Base-by-base conservation (phyloP, 768 basidiomycete genomes). In the Auriscalpium microsporum region DNA sequence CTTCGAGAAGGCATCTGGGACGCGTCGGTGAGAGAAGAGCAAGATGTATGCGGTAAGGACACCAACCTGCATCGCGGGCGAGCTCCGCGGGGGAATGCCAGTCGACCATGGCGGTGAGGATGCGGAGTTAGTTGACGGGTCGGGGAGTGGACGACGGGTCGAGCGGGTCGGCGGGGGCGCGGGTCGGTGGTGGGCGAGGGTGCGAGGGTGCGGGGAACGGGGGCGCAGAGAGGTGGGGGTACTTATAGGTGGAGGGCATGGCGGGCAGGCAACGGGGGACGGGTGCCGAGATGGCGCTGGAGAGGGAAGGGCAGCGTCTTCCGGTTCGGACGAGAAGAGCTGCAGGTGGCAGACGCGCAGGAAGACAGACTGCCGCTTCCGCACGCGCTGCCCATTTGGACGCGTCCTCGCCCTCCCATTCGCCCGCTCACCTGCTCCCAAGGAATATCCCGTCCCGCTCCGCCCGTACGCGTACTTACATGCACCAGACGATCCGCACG, bases 21-120 rank as follows among this genome's bases (percentile, higher is more conserved):
- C 47, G 45, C 47, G 36, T 58, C 9, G 45, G 53, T 7, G 50
- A 14, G 47, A n/a, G 19, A n/a, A 23, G 3, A n/a, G 48, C 47
- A 36, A 9, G 42, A 56, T 23, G 21, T 17, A 54, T 23, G 33
- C 49, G 28, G 38, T 16, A 36, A 19, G n/a, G 14, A n/a, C 9
- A 58, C 74, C 45, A 48, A 75, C 75, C 58, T 10, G 65, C 58
- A 56, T 76, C 74, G 17, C 58, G 65, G 21, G 64, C 68, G 48
- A 76, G 58, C 62, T 75, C 68, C 10, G 62, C 55, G 37, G 67
- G 62, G 10, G 76, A 76, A 46, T 69, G 59, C 75, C 76, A 77
- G 55, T 73, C 56, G 52, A 67, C 66, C 76, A 77, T 77, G 38
- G 55, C 62, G 59, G 34, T 11, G 17, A 19, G 6, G 21, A 14